phyloP scores from a whole-genome alignment of 1,139 yeast genomes.

The Nadsonia starkeyi-henricii region DNA sequence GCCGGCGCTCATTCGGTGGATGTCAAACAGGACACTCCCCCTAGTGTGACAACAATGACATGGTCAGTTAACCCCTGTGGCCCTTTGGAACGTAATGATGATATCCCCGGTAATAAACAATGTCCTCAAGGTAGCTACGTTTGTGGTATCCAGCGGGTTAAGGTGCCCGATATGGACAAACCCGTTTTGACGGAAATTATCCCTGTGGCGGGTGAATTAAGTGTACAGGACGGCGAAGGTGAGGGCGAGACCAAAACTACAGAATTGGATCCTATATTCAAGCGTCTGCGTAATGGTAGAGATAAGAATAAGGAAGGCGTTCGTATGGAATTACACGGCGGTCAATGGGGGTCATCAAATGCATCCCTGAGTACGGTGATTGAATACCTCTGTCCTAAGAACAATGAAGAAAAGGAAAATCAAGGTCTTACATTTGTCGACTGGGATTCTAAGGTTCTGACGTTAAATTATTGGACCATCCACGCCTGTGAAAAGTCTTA shows the following conservation, averaged over 20 bases:
- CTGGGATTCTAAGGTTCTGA: constrained; percentile 25
- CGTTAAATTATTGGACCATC: constrained; percentile 25
- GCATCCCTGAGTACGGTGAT: constrained; percentile 35
- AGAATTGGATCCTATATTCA: constrained; percentile 40
- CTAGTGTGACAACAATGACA: constrained; percentile 44
- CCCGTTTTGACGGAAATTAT: constrained; percentile 2
- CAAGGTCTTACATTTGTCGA: constrained; percentile 15
- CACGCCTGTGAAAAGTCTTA: constrained; percentile 28
- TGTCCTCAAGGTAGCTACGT: constrained; percentile 57
- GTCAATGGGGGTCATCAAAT: constrained; percentile 56
- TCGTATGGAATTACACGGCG: constrained; percentile 35
- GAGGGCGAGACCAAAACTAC: constrained; percentile 31
- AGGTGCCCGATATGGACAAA: constrained; percentile 5
- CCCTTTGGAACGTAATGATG: constrained; percentile 22
- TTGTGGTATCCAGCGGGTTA: constrained; percentile 33
- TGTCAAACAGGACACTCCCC: constrained; percentile 51
- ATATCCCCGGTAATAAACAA: constrained; percentile 23
- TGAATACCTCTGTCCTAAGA: constrained; percentile 37
- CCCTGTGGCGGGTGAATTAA: constrained; percentile 18
- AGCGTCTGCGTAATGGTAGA: constrained; percentile 18
- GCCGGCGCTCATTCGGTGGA: constrained; percentile 35
- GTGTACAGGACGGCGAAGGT: constrained; percentile 27
- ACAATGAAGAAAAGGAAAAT: constrained; percentile 23
- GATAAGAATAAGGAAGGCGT: constrained; percentile 30
- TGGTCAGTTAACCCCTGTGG: constrained; percentile 69